These are phyloP conservation scores for Albugo candida DNA, from an alignment of 352 stramenopile species.

Conservation along the genomic window DNA sequence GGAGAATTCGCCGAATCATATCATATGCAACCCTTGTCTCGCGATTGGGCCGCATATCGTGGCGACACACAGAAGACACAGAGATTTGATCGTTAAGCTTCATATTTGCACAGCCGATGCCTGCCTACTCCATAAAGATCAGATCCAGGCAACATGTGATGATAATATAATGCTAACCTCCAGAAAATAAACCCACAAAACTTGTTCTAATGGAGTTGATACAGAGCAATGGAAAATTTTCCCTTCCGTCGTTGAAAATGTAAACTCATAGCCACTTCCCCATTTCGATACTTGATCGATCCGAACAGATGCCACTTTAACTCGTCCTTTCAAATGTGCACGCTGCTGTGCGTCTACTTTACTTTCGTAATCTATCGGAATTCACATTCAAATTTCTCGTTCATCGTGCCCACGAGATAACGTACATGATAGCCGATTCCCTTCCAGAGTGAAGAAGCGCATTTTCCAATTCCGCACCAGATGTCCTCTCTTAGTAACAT, in stretches of 20 bases:
- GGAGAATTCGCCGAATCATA: conserved; percentile 38
- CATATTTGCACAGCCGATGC: too few relatives aligned
- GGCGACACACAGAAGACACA: too few relatives aligned
- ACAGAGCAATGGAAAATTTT: conserved; percentile 72
- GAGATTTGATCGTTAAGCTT: too few relatives aligned
- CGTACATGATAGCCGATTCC: conserved; percentile 67
- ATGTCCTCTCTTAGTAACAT: conserved; percentile 75
- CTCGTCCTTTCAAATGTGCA: conserved; percentile 65
- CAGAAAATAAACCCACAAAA: conserved; percentile 73
- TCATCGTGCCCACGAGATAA: not conserved
- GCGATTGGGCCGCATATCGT: too few relatives aligned
- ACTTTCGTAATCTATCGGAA: conserved; percentile 54
- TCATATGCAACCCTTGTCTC: conserved; percentile 19
- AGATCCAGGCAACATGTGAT: too few relatives aligned
- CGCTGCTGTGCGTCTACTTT: conserved; percentile 77
- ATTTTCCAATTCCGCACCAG: conserved; percentile 79
- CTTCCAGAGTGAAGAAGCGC: conserved; percentile 75
- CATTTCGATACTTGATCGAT: conserved; percentile 63
- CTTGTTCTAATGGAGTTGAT: conserved; percentile 59
- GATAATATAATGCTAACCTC: conserved; percentile 16
- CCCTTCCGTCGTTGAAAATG: conserved; percentile 64
- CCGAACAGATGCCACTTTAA: conserved; percentile 60
- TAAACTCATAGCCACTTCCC: conserved; percentile 65
- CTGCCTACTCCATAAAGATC: too few relatives aligned
- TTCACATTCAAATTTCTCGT: not conserved